These are phyloP conservation scores for Dothideomycetes sp. DNA, from an alignment of 2,329 filamentous ascomycete genomes.

Conservation along the genomic window DNA sequence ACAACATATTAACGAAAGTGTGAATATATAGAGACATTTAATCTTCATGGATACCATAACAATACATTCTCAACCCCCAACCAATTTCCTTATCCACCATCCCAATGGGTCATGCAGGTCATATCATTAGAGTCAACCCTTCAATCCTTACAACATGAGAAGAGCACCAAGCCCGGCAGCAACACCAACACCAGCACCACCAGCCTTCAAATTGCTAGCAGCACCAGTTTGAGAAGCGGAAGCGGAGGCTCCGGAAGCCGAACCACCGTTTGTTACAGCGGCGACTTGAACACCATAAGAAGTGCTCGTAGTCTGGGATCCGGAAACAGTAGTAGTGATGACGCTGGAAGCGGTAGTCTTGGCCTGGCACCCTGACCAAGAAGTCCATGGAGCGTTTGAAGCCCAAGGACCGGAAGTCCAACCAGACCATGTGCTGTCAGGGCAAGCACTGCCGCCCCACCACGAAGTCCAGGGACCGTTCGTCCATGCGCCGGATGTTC, in stretches of 20 bases:
- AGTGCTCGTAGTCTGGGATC: constrained; percentile 19
- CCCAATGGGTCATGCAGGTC: constrained; percentile 4
- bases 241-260: constrained; percentile 10
- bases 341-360: constrained; percentile 24
- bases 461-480: constrained; percentile 27
- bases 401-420: constrained; percentile 27
- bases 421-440: constrained; percentile 26
- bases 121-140: neutral
- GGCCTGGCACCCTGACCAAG: constrained; percentile 26
- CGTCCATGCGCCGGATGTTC: constrained; percentile 22
- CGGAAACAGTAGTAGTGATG: constrained; percentile 22
- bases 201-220: constrained; percentile 19
- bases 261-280: constrained; percentile 17
- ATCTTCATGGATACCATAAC: too few relatives aligned
- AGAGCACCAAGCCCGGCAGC: constrained; percentile 24
- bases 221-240: constrained; percentile 17
- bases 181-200: constrained; percentile 21
- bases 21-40: too few relatives aligned
- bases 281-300: constrained; percentile 24
- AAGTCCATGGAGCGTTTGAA: constrained; percentile 27
- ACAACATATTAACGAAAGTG: too few relatives aligned
- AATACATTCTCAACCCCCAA: too few relatives aligned
- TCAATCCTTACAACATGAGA: constrained; percentile 20
- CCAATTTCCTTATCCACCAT: too few relatives aligned
- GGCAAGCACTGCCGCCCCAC: constrained; percentile 28